These are phyloP conservation scores for Leccinellum albellum DNA, from an alignment of 768 basidiomycete species.

Conservation along the genomic window DNA sequence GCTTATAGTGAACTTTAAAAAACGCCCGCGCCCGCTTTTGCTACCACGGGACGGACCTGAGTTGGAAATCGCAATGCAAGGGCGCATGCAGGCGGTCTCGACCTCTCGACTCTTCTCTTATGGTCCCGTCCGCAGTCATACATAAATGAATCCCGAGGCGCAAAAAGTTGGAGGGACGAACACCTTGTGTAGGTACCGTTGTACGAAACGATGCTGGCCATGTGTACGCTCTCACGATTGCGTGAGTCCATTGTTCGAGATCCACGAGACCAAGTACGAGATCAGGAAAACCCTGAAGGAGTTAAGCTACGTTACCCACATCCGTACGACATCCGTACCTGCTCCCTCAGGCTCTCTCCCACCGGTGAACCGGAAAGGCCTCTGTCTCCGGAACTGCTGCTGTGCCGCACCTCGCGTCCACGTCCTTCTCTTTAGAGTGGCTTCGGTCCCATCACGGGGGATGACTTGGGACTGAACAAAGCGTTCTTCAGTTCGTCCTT, in stretches of 20 bases:
- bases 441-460: neutral
- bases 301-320: conserved; percentile 24
- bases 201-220: neutral
- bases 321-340: conserved; percentile 8
- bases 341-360: neutral
- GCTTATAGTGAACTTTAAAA: conserved; percentile 25
- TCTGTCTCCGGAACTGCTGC: neutral
- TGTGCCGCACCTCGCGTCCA: neutral
- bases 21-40: conserved; percentile 2
- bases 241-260: conserved; percentile 7
- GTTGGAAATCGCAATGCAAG: neutral
- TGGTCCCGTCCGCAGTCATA: neutral
- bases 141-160: neutral
- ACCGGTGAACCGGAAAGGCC: neutral
- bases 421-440: neutral
- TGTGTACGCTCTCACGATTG: conserved; percentile 3
- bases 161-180: neutral
- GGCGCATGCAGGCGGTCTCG: conserved; percentile 2
- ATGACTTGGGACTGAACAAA: neutral
- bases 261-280: conserved; percentile 18
- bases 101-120: neutral
- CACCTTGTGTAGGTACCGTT: conserved; percentile 11
- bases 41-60: neutral
- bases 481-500: neutral
- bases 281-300: conserved; percentile 33